These are phyloP conservation scores for Termitomyces sp. DNA, from an alignment of 768 basidiomycete species.

Conservation along the genomic window DNA sequence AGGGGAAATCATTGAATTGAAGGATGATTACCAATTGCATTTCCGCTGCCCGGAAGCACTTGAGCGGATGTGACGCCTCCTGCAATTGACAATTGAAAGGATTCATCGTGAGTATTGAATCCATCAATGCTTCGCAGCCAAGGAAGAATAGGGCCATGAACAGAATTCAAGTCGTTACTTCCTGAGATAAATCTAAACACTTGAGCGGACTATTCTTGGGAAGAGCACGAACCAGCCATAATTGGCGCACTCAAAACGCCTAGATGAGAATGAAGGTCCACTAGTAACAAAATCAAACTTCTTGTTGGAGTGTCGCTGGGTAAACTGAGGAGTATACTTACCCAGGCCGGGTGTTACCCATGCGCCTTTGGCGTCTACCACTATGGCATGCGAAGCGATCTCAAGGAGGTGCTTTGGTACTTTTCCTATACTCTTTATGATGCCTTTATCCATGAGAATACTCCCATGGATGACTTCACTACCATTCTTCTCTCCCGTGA, in stretches of 20 bases:
- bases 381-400: conserved; percentile 41
- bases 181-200: conserved; percentile 24
- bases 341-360: conserved; percentile 71
- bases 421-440: conserved; percentile 57
- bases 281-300: conserved; percentile 31
- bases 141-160: conserved; percentile 65
- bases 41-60: conserved; percentile 73
- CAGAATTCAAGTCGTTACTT: conserved; percentile 59
- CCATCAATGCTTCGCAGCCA: conserved; percentile 84
- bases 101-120: conserved; percentile 82
- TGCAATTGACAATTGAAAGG: conserved; percentile 69
- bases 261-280: conserved; percentile 79
- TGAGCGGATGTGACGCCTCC: conserved; percentile 89
- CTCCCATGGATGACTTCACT: conserved; percentile 58
- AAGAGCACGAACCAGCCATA: conserved; percentile 30
- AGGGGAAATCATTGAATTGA: background rate
- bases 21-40: conserved; percentile 59
- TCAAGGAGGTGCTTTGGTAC: conserved; percentile 38
- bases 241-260: conserved; percentile 70
- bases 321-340: conserved; percentile 22
- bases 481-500: conserved; percentile 57
- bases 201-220: conserved; percentile 8
- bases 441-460: conserved; percentile 64
- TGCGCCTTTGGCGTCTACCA: conserved; percentile 58
- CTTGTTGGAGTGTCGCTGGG: conserved; percentile 13